phyloP scores from a whole-genome alignment of 139 green algal species.

The Haematococcus lacustris region DNA sequence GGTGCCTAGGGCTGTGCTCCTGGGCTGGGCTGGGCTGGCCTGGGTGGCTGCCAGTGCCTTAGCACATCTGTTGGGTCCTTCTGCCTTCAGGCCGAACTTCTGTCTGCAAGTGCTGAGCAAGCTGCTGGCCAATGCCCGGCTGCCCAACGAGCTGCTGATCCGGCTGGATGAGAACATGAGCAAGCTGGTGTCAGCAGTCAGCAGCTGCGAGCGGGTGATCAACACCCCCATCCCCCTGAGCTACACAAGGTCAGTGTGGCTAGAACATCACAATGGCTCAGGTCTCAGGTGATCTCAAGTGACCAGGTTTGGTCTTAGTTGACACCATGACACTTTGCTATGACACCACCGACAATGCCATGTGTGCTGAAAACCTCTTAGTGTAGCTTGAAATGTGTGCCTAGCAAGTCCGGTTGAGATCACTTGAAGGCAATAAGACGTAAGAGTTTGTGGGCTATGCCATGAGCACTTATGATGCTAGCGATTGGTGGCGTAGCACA shows the following conservation, averaged over 20 bases:
- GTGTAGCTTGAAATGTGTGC: neutral
- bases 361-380: neutral
- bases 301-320: neutral
- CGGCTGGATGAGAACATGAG: constrained; percentile 56
- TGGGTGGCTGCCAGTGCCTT: no score
- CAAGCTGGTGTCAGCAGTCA: constrained; percentile 48
- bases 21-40: no score
- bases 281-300: neutral
- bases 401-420: neutral
- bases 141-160: neutral
- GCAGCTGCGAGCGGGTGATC: constrained; percentile 56
- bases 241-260: constrained; percentile 29
- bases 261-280: neutral
- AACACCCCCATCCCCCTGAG: constrained; percentile 52
- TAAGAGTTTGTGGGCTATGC: no score
- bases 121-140: neutral
- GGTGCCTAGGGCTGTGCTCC: no score
- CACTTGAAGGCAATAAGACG: neutral
- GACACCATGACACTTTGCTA: neutral
- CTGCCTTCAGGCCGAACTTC: constrained; percentile 22
- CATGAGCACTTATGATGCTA: no score
- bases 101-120: constrained; percentile 16
- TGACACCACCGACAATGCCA: neutral
- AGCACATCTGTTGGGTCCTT: no score
- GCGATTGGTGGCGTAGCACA: no score